These are phyloP conservation scores for Leptoxyphium fumago DNA, from an alignment of 2,329 filamentous ascomycete species.

Conservation along the genomic window DNA sequence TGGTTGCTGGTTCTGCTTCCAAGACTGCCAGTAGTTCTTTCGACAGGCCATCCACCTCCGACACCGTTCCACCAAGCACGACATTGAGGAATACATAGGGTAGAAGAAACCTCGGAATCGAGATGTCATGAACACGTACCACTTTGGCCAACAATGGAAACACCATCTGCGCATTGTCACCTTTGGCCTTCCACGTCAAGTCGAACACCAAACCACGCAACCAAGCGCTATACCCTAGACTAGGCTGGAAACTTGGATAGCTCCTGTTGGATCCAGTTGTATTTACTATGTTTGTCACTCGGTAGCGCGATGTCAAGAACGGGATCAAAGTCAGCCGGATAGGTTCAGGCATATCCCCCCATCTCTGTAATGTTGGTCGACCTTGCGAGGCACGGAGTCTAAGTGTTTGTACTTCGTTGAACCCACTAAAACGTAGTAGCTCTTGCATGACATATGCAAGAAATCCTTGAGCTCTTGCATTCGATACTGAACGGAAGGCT, in stretches of 20 bases:
- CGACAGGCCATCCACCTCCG: slow-evolving; percentile 51
- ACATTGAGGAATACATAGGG: slow-evolving; percentile 79
- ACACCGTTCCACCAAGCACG: slow-evolving; percentile 54
- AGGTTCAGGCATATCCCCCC: slow-evolving; percentile 61
- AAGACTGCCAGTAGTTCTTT: slow-evolving; percentile 62
- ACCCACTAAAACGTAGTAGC: slow-evolving; percentile 61
- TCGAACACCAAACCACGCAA: slow-evolving; percentile 67
- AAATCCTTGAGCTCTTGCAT: slow-evolving; percentile 77
- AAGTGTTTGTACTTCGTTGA: slow-evolving; percentile 43
- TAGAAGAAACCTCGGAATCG: slow-evolving; percentile 74
- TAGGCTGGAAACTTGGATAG: slow-evolving; percentile 66
- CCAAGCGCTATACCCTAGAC: slow-evolving; percentile 64
- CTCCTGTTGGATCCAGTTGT: slow-evolving; percentile 14
- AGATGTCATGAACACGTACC: slow-evolving; percentile 71
- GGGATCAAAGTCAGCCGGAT: slow-evolving; percentile 73
- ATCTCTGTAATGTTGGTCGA: slow-evolving; percentile 54
- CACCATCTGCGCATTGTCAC: slow-evolving; percentile 56
- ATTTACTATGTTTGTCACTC: slow-evolving; percentile 37
- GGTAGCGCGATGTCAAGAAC: slow-evolving; percentile 73
- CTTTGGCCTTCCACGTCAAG: slow-evolving; percentile 64
- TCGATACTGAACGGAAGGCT: slow-evolving; percentile 79
- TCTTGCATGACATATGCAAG: slow-evolving; percentile 92
- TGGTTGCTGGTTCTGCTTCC: slow-evolving; percentile 42
- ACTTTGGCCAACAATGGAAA: slow-evolving; percentile 72
- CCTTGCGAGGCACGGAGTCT: slow-evolving; percentile 40